phyloP scores from a whole-genome alignment of 2,329 filamentous ascomycete genomes.

The Verticillium longisporum region DNA sequence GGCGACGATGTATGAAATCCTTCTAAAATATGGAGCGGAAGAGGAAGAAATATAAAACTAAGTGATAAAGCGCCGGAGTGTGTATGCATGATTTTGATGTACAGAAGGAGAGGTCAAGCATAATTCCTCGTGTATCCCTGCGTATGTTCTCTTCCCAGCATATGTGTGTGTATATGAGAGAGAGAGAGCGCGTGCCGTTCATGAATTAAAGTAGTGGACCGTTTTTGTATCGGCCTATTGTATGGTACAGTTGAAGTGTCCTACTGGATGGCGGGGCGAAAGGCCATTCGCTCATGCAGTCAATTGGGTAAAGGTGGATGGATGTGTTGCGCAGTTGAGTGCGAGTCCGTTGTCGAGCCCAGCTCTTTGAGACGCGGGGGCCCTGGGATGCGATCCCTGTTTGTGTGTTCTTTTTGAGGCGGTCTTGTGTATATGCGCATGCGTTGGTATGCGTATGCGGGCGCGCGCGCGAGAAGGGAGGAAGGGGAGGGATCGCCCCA shows the following conservation, averaged over 20 bases:
- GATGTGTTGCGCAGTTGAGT: neutral
- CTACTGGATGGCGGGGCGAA: neutral
- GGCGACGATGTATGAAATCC: neutral
- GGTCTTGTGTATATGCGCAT: neutral
- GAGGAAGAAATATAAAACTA: neutral
- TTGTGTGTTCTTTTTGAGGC: neutral
- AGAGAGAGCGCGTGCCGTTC: neutral
- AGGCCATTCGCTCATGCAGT: neutral
- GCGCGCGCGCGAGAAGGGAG: no score
- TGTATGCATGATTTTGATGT: neutral
- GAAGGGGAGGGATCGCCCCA: neutral
- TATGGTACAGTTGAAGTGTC: neutral
- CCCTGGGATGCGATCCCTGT: neutral
- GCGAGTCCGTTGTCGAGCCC: slow-evolving; percentile 4
- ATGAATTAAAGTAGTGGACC: neutral
- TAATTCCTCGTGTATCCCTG: neutral
- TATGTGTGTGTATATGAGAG: no score
- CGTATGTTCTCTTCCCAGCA: neutral
- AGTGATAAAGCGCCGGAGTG: neutral
- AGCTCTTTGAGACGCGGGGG: slow-evolving; percentile 8
- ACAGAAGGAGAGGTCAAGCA: neutral
- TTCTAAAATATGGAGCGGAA: neutral
- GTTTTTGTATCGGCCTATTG: neutral
- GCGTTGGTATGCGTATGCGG: no score
- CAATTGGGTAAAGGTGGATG: neutral